Percentiles rank a stretch among this genome's conserved stretches.
Evolutionary conservation across 345 rosid species (phyloP).

Genomic region (Populus ilicifolia): DNA sequence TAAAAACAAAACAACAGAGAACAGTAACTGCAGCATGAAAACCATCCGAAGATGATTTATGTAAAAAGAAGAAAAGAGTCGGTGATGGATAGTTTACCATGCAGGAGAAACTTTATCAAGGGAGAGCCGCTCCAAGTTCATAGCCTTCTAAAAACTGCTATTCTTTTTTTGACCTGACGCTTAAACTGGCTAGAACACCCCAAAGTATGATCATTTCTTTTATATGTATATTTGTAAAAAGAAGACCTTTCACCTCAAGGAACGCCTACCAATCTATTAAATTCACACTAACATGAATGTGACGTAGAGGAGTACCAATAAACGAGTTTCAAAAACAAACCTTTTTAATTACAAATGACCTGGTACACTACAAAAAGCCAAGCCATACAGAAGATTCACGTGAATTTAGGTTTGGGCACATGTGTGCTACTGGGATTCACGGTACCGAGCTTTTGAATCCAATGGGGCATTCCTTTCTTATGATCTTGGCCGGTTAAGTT

Average conservation of each 20-base stretch:
- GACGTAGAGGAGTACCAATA: slow-evolving; percentile 19
- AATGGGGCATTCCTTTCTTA: slow-evolving; percentile 69
- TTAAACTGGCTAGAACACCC: slow-evolving; percentile 8
- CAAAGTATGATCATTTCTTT: slow-evolving; percentile 4
- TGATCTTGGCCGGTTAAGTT: slow-evolving; percentile 57
- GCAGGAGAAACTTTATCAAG: not conserved
- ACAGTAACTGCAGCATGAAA: not conserved
- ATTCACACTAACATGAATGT: slow-evolving; percentile 20
- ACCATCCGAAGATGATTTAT: not conserved
- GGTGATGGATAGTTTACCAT: not conserved
- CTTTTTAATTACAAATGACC: slow-evolving; percentile 46
- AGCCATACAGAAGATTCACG: slow-evolving; percentile 34
- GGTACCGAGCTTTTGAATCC: slow-evolving; percentile 89
- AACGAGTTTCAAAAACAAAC: slow-evolving; percentile 24
- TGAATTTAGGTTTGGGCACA: slow-evolving; percentile 60
- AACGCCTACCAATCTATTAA: slow-evolving; percentile 6
- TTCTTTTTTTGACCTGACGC: not conserved
- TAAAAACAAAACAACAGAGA: too few relatives aligned
- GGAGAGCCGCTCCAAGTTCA: not conserved
- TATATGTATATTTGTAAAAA: slow-evolving; percentile 3
- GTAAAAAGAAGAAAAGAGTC: not conserved
- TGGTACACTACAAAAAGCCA: slow-evolving; percentile 34
- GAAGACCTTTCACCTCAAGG: slow-evolving; percentile 1
- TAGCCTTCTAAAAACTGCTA: not conserved
- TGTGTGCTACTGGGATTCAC: slow-evolving; percentile 35